Percentiles rank a stretch among this genome's conserved stretches.
phyloP scores from a whole-genome alignment of 2,329 filamentous ascomycete genomes.

The Aspergillus melleus region DNA sequence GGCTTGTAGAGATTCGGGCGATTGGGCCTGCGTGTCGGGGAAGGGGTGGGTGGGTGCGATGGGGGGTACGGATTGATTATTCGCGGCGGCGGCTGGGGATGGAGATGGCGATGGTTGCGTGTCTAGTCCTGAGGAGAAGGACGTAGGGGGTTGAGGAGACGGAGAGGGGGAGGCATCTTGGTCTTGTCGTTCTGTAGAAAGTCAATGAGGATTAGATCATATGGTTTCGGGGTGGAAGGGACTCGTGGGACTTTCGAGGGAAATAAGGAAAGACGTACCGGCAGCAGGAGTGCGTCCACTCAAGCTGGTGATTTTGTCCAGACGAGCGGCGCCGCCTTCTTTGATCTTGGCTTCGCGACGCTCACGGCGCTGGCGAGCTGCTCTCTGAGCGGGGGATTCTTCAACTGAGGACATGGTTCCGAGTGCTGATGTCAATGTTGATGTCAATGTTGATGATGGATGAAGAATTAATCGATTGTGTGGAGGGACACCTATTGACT shows the following conservation, averaged over 20 bases:
- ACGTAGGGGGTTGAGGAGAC: conserved; percentile 22
- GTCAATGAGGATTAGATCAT: neutral
- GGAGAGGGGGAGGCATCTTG: conserved; percentile 30
- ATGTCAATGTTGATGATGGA: too few relatives aligned
- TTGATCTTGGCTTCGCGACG: conserved; percentile 64
- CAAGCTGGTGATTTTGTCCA: conserved; percentile 62
- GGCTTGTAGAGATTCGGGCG: conserved; percentile 34
- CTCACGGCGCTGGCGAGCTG: conserved; percentile 63
- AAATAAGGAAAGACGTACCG: conserved; percentile 29
- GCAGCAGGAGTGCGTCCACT: conserved; percentile 52
- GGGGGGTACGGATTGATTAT: neutral
- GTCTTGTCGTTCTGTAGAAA: conserved; percentile 26
- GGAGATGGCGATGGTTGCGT: conserved; percentile 15
- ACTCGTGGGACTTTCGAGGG: neutral
- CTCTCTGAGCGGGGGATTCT: conserved; percentile 49
- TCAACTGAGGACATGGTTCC: conserved; percentile 37
- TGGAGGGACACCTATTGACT: neutral
- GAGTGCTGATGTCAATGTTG: too few relatives aligned
- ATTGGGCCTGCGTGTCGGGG: conserved; percentile 5
- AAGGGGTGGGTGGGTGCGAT: conserved; percentile 5
- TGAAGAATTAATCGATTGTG: neutral
- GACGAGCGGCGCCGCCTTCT: conserved; percentile 57
- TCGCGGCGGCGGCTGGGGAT: neutral
- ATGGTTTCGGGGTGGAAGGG: neutral
- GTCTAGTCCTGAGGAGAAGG: conserved; percentile 12